Evolutionary conservation across 139 green algal species (phyloP).

Genomic region (Astrephomene gubernaculifera): DNA sequence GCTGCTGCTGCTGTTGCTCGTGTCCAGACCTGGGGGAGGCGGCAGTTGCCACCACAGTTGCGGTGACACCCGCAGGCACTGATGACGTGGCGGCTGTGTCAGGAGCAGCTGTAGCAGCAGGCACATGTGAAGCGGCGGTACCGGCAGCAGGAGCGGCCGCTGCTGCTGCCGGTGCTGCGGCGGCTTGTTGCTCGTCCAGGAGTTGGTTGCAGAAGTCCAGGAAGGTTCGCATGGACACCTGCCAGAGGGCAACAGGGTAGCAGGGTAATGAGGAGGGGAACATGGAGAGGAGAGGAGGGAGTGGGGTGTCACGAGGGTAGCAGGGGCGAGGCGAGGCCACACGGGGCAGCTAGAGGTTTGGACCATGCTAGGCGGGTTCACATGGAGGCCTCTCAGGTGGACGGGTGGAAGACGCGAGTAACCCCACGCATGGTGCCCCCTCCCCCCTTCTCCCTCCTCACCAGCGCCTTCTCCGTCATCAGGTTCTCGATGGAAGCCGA

Average conservation of each 20-base stretch:
- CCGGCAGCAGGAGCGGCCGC: background rate
- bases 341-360: background rate
- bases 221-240: slow-evolving; percentile 42
- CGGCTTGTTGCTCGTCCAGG: slow-evolving; percentile 1
- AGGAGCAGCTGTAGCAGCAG: background rate
- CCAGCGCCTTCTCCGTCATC: slow-evolving; percentile 43
- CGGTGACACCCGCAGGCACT: background rate
- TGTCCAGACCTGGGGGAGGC: too few species aligned
- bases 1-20: background rate
- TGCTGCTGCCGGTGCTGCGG: background rate
- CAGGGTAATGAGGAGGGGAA: background rate
- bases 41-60: background rate
- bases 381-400: too few species aligned
- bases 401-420: background rate
- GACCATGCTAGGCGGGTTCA: too few species aligned
- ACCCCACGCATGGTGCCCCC: background rate
- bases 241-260: background rate
- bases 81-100: too few species aligned
- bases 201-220: slow-evolving; percentile 32
- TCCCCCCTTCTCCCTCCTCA: background rate
- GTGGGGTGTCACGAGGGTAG: too few species aligned
- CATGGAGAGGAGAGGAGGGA: background rate
- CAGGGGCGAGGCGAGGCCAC: too few species aligned
- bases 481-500: slow-evolving; percentile 39
- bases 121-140: background rate